Conservation (phyloP, 2,329 filamentous ascomycete species). For the Phialemonium atrogriseum region DNA sequence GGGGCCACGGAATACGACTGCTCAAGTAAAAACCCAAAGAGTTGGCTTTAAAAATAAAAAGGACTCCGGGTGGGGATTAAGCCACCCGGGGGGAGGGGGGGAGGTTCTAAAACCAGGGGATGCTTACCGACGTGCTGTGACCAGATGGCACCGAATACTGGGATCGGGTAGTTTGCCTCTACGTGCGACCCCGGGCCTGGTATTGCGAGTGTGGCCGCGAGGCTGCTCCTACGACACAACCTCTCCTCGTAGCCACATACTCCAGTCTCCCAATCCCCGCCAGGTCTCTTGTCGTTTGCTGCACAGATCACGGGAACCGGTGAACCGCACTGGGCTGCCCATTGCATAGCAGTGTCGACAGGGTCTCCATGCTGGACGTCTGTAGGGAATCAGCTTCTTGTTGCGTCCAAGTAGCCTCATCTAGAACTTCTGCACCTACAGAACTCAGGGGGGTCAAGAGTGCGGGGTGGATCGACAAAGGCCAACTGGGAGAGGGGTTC, state of each 20-base stretch:
- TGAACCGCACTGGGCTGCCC: conserved; percentile 29
- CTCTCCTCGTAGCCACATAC: conserved; percentile 61
- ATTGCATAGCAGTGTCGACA: conserved; percentile 51
- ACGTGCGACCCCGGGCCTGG: conserved; percentile 42
- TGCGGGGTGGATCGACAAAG: conserved; percentile 24
- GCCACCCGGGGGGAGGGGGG: background rate
- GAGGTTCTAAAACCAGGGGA: background rate
- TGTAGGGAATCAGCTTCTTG: too few relatives aligned
- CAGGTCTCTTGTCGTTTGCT: conserved; percentile 67
- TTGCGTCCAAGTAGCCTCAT: background rate
- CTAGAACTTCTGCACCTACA: too few relatives aligned
- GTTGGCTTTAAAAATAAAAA: background rate
- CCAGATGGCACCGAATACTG: conserved; percentile 60
- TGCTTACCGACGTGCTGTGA: conserved; percentile 57
- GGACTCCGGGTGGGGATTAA: background rate
- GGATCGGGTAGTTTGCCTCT: conserved; percentile 60
- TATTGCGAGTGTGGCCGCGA: conserved; percentile 59
- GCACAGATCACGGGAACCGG: conserved; percentile 61
- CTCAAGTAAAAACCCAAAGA: background rate
- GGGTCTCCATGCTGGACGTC: conserved; percentile 49
- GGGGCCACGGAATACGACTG: conserved; percentile 64
- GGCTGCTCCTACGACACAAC: conserved; percentile 65
- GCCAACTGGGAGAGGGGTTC: conserved; percentile 39
- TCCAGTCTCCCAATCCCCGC: conserved; percentile 68
- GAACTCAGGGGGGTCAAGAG: conserved; percentile 35